Conservation (phyloP, 2,329 filamentous ascomycete genomes). For the Aspergillus spinulosporus region DNA sequence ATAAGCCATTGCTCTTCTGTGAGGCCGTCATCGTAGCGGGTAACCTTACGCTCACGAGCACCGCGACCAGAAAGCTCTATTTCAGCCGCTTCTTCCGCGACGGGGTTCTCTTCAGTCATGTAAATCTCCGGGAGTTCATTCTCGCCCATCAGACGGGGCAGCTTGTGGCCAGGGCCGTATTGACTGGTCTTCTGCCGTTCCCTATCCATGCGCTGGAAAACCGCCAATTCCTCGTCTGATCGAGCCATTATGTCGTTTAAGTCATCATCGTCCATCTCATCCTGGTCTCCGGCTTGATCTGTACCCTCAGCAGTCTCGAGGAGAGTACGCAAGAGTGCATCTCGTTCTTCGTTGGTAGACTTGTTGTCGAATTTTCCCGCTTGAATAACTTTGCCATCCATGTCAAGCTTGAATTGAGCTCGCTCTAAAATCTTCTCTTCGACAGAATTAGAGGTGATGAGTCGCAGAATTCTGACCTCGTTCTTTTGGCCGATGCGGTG, state of each 20-base stretch:
- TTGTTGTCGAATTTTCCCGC: conserved; percentile 99
- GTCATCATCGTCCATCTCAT: conserved; percentile 98
- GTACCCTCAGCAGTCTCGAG: conserved; percentile 74
- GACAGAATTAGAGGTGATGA: conserved; percentile 95
- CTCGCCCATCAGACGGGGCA: conserved; percentile 82
- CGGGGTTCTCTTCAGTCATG: conserved; percentile 77
- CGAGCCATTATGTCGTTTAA: conserved; percentile 92
- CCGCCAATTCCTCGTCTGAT: conserved; percentile 71
- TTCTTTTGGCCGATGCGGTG: conserved; percentile 99
- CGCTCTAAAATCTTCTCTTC: conserved; percentile 98
- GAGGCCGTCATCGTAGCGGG: conserved; percentile 94
- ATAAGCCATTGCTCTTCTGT: conserved; percentile 99
- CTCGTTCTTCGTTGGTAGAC: conserved; percentile 96
- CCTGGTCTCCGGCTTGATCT: conserved; percentile 75
- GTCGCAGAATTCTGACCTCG: conserved; percentile 90
- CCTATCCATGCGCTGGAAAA: conserved; percentile 82
- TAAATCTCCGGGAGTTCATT: conserved; percentile 93
- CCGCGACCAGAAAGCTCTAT: conserved; percentile 78
- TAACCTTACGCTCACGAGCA: conserved; percentile 88
- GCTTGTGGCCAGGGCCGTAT: conserved; percentile 70
- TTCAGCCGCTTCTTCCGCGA: conserved; percentile 70
- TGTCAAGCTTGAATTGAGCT: conserved; percentile 96
- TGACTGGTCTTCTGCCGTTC: conserved; percentile 64
- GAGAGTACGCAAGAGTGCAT: conserved; percentile 91
- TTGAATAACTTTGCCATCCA: conserved; percentile 99